Base-by-base conservation (phyloP, 495 filamentous ascomycete genomes). In the Jackrogersella multiformis region DNA sequence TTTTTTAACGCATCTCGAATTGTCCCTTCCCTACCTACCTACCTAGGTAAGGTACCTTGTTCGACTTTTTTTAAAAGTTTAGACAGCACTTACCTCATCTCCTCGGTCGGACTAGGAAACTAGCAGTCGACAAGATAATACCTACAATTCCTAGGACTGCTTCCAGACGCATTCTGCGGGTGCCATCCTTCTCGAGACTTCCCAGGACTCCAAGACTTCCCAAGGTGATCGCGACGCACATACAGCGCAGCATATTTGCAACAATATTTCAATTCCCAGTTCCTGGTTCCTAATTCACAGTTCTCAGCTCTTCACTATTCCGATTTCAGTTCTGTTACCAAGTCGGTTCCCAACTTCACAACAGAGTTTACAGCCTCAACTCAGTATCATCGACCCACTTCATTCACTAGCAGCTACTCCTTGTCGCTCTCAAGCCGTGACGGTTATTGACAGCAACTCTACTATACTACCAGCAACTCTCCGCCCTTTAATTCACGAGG, bases 331-430 rank as follows among this genome's bases (percentile, higher is more conserved):
- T 2, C 30, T 13, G 12, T 15, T 24, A 44, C 26, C 12, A 56
- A 56, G 49, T 21, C 13, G 10, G 15, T 39, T 46, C 45, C 28
- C 62, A 44, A 9, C 36, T 38, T 20, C 42, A 52, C 38, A 28
- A 64, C 44, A 65, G 20, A 57, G 62, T 65, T 65, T 18, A 28
- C 26, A 65, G 54, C 62, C 54, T 57, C 38, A 65, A 65, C 62
- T 58, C 62, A 65, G 54, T 65, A n/a, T 36, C 8, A 24, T 18
- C 42, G 13, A 21, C 42, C 20, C 45, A 32, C 42, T n/a, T 12
- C 10, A 26, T 45, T 23, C n/a, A 1, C 28, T 6, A 21, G 42
- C 21, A 12, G 41, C 15, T 10, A 18, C 21, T 5, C 34, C 24
- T 49, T 5, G 13, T 21, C 21, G 24, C 7, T 54, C 10, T 30